phyloP scores from a whole-genome alignment of 2,329 filamentous ascomycete genomes.

The Fusarium guadeloupense region DNA sequence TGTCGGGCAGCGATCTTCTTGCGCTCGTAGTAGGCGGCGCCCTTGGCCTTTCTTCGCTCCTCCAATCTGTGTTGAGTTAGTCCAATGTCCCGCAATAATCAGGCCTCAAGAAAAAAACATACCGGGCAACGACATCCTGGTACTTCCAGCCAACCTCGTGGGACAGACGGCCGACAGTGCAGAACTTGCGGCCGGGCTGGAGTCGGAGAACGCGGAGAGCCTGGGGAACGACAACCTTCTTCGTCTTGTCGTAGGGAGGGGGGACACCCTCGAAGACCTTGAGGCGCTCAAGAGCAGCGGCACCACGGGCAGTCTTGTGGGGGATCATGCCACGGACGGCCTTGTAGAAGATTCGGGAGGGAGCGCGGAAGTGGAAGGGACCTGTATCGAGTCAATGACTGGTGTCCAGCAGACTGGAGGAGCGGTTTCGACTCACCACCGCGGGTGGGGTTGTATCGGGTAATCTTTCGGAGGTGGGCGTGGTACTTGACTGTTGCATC shows the following conservation, averaged over 20 bases:
- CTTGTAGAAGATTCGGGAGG: conserved; percentile 99
- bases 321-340: conserved; percentile 99
- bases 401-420: conserved; percentile 34
- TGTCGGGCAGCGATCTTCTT: conserved; percentile 97
- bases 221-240: conserved; percentile 99
- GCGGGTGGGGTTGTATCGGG: conserved; percentile 98
- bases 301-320: conserved; percentile 99
- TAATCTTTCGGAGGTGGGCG: conserved; percentile 99
- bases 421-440: conserved; percentile 74
- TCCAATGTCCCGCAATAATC: neutral
- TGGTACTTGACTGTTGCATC: conserved; percentile 93
- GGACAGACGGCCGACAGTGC: conserved; percentile 96
- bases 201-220: conserved; percentile 94
- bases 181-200: conserved; percentile 99
- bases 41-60: conserved; percentile 99
- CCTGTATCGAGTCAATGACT: conserved; percentile 62
- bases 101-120: conserved; percentile 59
- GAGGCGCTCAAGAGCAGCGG: conserved; percentile 95
- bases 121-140: conserved; percentile 98
- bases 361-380: conserved; percentile 99
- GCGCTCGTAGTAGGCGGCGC: conserved; percentile 98
- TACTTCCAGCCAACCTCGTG: conserved; percentile 99
- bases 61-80: conserved; percentile 75
- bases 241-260: conserved; percentile 99
- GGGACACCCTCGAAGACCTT: conserved; percentile 99